phyloP scores from a whole-genome alignment of 805 yeast genomes.

The Millerozyma acaciae region DNA sequence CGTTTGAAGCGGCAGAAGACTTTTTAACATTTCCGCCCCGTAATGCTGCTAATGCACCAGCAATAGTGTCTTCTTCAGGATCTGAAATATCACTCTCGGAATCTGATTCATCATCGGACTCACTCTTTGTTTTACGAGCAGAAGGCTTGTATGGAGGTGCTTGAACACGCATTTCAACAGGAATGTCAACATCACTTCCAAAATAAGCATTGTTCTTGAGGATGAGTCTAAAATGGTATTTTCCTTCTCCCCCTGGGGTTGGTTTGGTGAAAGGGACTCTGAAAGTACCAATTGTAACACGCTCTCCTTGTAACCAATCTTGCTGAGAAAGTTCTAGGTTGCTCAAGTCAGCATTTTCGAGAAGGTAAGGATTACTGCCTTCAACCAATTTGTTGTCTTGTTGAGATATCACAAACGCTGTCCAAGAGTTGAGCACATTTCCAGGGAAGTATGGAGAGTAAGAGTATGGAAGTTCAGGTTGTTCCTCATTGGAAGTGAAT shows the following conservation, averaged over 20 bases:
- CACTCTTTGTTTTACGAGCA: slow-evolving; percentile 16
- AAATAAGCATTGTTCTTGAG: slow-evolving; percentile 74
- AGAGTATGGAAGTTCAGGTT: slow-evolving; percentile 65
- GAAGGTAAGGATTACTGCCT: slow-evolving; percentile 45
- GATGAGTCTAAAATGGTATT: slow-evolving; percentile 62
- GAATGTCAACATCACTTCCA: slow-evolving; percentile 74
- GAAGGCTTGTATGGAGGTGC: slow-evolving; percentile 39
- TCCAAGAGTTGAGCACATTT: slow-evolving; percentile 50
- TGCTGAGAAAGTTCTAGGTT: slow-evolving; percentile 55
- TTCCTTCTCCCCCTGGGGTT: slow-evolving; percentile 71
- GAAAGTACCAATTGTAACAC: slow-evolving; percentile 60
- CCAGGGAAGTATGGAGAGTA: slow-evolving; percentile 77
- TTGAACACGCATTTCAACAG: slow-evolving; percentile 66
- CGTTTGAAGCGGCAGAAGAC: slow-evolving; percentile 14
- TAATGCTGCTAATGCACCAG: slow-evolving; percentile 69
- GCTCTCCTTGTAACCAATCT: slow-evolving; percentile 44
- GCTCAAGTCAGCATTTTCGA: slow-evolving; percentile 49
- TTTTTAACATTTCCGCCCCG: slow-evolving; percentile 58
- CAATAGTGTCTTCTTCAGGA: slow-evolving; percentile 71
- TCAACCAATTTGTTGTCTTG: slow-evolving; percentile 80
- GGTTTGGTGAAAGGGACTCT: slow-evolving; percentile 72
- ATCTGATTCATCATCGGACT: slow-evolving; percentile 37
- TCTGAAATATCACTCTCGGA: slow-evolving; percentile 58
- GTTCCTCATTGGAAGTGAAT: slow-evolving; percentile 55
- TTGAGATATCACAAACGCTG: slow-evolving; percentile 65